Conservation (phyloP, 495 filamentous ascomycete genomes). For the Neurospora sp. region DNA sequence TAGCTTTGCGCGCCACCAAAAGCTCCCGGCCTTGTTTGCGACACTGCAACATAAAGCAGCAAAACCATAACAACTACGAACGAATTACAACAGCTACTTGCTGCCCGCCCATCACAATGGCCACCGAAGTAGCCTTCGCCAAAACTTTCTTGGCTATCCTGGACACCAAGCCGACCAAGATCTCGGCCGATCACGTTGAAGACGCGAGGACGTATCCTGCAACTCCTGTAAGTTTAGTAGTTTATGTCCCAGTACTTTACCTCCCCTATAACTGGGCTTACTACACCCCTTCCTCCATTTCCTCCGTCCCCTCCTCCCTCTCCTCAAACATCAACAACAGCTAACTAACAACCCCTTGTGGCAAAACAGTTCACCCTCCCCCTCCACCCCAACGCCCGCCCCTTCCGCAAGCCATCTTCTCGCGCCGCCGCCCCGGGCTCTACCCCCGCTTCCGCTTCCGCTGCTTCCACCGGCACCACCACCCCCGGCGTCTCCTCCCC, state of each 20-base stretch:
- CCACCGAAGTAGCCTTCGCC: conserved; percentile 68
- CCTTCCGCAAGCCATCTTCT: conserved; percentile 5
- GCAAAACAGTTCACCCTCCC: conserved; percentile 32
- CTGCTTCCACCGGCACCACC: conserved; percentile 24
- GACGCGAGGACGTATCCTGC: conserved; percentile 65
- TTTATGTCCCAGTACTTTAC: neutral
- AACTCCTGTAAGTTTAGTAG: conserved; percentile 53
- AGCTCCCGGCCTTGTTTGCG: neutral
- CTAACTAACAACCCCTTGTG: neutral
- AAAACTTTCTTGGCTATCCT: conserved; percentile 72
- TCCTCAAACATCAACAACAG: neutral
- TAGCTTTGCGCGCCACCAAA: neutral
- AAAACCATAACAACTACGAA: neutral
- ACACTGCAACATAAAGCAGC: neutral
- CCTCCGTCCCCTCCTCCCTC: neutral
- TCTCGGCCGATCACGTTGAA: conserved; percentile 75
- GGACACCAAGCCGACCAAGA: conserved; percentile 64
- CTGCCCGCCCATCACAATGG: conserved; percentile 5
- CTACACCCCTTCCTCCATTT: neutral
- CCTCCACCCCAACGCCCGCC: conserved; percentile 26
- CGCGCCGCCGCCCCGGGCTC: neutral
- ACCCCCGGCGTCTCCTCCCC: conserved; percentile 32
- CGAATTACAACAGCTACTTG: neutral
- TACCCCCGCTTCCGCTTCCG: neutral
- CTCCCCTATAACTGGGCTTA: neutral